Conservation (phyloP, 2,329 filamentous ascomycete genomes). For the Lasiodiplodia theobromae region DNA sequence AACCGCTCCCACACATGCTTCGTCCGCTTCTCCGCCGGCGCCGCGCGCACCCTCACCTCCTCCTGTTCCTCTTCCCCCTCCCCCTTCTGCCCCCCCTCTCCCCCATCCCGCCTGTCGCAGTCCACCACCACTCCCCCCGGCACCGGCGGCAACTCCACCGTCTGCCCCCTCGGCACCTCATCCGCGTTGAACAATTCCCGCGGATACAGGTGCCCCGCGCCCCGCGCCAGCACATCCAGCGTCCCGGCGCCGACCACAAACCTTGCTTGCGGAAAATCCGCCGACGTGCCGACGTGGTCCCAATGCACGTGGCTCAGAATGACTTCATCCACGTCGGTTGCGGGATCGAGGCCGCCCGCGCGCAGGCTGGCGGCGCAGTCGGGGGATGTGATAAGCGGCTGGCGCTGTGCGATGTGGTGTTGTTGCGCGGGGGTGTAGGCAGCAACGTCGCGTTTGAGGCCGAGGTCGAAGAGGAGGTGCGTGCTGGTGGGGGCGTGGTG, state of each 20-base stretch:
- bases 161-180: slow-evolving; percentile 51
- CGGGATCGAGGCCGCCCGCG: slow-evolving; percentile 41
- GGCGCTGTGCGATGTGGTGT: slow-evolving; percentile 55
- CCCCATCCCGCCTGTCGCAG: neutral
- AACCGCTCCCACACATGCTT: slow-evolving; percentile 50
- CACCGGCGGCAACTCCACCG: slow-evolving; percentile 49
- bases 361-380: slow-evolving; percentile 48
- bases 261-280: slow-evolving; percentile 44
- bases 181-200: slow-evolving; percentile 52
- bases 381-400: slow-evolving; percentile 49
- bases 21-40: neutral
- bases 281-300: slow-evolving; percentile 51
- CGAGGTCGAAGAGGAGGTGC: slow-evolving; percentile 57
- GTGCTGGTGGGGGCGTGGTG: slow-evolving; percentile 50
- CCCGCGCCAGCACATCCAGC: slow-evolving; percentile 38
- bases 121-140: neutral
- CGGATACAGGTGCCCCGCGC: slow-evolving; percentile 17
- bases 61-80: too few relatives aligned
- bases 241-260: slow-evolving; percentile 51
- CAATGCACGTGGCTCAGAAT: slow-evolving; percentile 51
- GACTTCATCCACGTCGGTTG: slow-evolving; percentile 48
- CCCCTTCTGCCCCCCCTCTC: too few relatives aligned
- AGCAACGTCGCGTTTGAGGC: slow-evolving; percentile 55
- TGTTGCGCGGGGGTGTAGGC: slow-evolving; percentile 55
- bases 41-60: neutral